Evolutionary conservation across 2,329 filamentous ascomycete species (phyloP).

Genomic region (Pseudofabraea citricarpa): DNA sequence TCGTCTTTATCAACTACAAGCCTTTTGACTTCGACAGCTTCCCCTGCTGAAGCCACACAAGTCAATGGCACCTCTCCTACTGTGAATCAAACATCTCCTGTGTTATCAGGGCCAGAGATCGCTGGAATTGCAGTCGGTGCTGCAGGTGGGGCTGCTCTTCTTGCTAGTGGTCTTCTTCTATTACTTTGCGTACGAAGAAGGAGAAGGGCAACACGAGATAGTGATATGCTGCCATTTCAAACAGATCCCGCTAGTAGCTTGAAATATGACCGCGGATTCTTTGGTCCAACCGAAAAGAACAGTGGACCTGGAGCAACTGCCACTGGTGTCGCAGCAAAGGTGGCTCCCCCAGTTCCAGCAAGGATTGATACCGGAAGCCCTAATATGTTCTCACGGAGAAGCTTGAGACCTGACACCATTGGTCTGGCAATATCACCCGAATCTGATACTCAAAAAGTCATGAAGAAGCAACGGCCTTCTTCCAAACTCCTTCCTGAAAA

Average conservation of each 20-base stretch:
- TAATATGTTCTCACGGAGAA: slow-evolving; percentile 27
- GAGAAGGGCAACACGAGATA: slow-evolving; percentile 22
- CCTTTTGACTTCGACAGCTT: slow-evolving; percentile 11
- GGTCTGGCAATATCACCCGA: slow-evolving; percentile 26
- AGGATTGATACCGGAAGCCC: slow-evolving; percentile 20
- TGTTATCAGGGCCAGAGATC: slow-evolving; percentile 37
- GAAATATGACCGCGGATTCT: slow-evolving; percentile 13
- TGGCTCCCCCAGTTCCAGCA: slow-evolving; percentile 18
- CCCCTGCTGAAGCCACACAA: slow-evolving; percentile 12
- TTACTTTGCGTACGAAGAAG: slow-evolving; percentile 30
- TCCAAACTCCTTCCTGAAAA: slow-evolving; percentile 26
- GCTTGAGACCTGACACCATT: slow-evolving; percentile 22
- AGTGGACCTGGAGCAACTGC: slow-evolving; percentile 16
- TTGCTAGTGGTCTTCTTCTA: slow-evolving; percentile 39
- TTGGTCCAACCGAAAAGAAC: slow-evolving; percentile 11
- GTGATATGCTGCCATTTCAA: slow-evolving; percentile 27
- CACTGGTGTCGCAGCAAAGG: slow-evolving; percentile 17
- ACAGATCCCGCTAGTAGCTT: slow-evolving; percentile 18
- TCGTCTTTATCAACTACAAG: slow-evolving; percentile 9
- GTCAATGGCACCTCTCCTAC: background rate
- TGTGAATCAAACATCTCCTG: background rate
- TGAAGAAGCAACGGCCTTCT: slow-evolving; percentile 9
- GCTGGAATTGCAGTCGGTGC: slow-evolving; percentile 54
- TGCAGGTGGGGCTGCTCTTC: slow-evolving; percentile 43
- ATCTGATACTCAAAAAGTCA: slow-evolving; percentile 4